A percentile compares a stretch with the other conserved stretches of the same genome.
These are phyloP conservation scores for Mucor circinelloides DNA, from an alignment of 371 early-diverging fungal genomes.

Conservation along the genomic window DNA sequence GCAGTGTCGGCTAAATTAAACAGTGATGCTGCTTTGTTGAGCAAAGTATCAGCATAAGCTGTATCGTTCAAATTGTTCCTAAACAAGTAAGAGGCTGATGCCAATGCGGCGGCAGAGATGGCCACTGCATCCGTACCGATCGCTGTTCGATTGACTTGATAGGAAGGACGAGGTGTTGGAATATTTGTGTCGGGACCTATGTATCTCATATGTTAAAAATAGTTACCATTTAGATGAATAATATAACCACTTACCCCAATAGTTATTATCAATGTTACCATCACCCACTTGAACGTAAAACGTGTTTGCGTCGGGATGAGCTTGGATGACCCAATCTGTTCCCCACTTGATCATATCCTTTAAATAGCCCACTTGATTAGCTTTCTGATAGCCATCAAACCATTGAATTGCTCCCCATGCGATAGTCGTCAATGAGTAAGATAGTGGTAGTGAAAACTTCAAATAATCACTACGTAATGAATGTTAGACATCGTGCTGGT, in stretches of 20 bases:
- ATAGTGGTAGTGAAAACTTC: constrained; percentile 64
- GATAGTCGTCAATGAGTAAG: constrained; percentile 51
- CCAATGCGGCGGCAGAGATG: constrained; percentile 62
- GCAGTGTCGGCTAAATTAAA: constrained; percentile 56
- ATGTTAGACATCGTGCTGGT: not conserved
- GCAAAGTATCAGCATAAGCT: constrained; percentile 41
- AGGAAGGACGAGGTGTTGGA: constrained; percentile 60
- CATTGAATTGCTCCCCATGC: constrained; percentile 65
- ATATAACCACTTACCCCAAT: constrained; percentile 40
- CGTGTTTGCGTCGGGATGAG: constrained; percentile 26
- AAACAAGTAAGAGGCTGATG: constrained; percentile 62
- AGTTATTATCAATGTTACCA: constrained; percentile 41
- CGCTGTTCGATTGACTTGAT: constrained; percentile 41
- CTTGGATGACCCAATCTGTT: constrained; percentile 58
- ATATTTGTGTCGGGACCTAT: constrained; percentile 51
- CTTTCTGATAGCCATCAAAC: constrained; percentile 59
- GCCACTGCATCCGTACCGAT: constrained; percentile 68
- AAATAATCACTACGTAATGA: constrained; percentile 54
- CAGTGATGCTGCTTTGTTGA: constrained; percentile 42
- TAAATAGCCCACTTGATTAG: constrained; percentile 51
- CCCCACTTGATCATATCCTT: constrained; percentile 64
- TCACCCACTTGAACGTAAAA: constrained; percentile 45
- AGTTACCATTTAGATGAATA: not conserved
- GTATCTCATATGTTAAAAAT: not conserved
- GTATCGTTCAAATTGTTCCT: constrained; percentile 52